A percentile compares a stretch with the other conserved stretches of the same genome.
Evolutionary conservation across 2,329 filamentous ascomycete species (phyloP).

Genomic region (Fusarium avenaceum): DNA sequence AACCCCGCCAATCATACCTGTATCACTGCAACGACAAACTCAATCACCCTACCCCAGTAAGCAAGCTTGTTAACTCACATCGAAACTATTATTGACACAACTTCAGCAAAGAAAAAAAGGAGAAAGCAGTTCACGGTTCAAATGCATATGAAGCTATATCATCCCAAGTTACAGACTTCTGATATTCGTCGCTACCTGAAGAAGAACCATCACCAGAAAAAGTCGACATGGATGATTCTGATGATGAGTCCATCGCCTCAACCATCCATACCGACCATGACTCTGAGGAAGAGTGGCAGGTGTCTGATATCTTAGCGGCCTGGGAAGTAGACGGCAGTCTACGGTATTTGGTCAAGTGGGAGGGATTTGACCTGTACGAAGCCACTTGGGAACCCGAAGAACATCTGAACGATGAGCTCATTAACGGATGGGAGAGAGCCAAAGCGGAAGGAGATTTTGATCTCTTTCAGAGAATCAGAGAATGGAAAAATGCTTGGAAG

Average conservation of each 20-base stretch:
- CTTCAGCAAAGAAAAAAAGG: neutral
- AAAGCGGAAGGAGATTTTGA: slow-evolving; percentile 56
- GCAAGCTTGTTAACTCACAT: neutral
- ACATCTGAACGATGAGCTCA: slow-evolving; percentile 58
- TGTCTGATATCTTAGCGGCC: slow-evolving; percentile 67
- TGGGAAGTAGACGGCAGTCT: slow-evolving; percentile 47
- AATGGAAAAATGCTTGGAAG: slow-evolving; percentile 54
- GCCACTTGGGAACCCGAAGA: slow-evolving; percentile 65
- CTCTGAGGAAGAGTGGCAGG: slow-evolving; percentile 61
- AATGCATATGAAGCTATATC: slow-evolving; percentile 1
- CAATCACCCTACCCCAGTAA: neutral
- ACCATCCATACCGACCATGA: slow-evolving; percentile 53
- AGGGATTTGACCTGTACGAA: slow-evolving; percentile 52
- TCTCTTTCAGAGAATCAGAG: slow-evolving; percentile 55
- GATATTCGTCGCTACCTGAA: neutral
- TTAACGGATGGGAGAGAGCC: slow-evolving; percentile 59
- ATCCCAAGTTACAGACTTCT: neutral
- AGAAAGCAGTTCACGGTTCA: neutral
- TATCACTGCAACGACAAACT: neutral
- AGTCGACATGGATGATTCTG: slow-evolving; percentile 37
- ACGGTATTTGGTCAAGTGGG: slow-evolving; percentile 57
- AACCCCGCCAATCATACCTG: neutral
- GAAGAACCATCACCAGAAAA: slow-evolving; percentile 6
- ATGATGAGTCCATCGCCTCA: slow-evolving; percentile 53
- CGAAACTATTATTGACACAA: neutral